Base-by-base conservation (phyloP, 1,284 basidiomycete species). In the Papiliotrema nemorosa region DNA sequence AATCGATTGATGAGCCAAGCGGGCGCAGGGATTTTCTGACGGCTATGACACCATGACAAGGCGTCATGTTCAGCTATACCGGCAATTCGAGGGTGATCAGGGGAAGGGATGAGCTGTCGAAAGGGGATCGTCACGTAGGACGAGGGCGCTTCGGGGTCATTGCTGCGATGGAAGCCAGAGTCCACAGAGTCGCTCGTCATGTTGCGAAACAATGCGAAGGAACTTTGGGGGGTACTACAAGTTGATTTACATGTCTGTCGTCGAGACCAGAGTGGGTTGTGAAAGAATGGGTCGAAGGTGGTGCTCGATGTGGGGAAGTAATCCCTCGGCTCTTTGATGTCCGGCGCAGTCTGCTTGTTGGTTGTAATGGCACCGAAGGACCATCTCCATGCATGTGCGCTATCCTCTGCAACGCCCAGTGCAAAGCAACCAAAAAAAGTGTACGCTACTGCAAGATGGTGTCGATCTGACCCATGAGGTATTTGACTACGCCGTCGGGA, bases 381-480 rank as follows among this genome's bases (percentile, higher is more conserved):
- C n/a, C n/a, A n/a, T n/a, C n/a, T n/a, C n/a, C n/a, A n/a, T n/a
- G n/a, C n/a, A n/a, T n/a, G n/a, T n/a, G n/a, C n/a, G n/a, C n/a
- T n/a, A n/a, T n/a, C n/a, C n/a, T n/a, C n/a, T n/a, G n/a, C n/a
- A n/a, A n/a, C n/a, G n/a, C n/a, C n/a, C n/a, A n/a, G n/a, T n/a
- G n/a, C n/a, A n/a, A n/a, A 31, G 29, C 29, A 7, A 31, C 14
- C 7, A 31, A 31, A 7, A 31, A 7, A 31, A 7, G 9, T 31
- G 14, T 31, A 14, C 7, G 29, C 29, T 31, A n/a, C 14, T 31
- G 9, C 65, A 74, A 66, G 41, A 74, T 68, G 20, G 62, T 57
- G 41, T 72, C 72, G 31, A 74, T 68, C 47, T 59, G 59, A 49
- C 62, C 72, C 57, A 62, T 61, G 22, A 74, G 53, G 42, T 70